A percentile compares a stretch with the other conserved stretches of the same genome.
Conservation (phyloP, 2,329 filamentous ascomycete genomes). For the Aspergillus calidoustus region DNA sequence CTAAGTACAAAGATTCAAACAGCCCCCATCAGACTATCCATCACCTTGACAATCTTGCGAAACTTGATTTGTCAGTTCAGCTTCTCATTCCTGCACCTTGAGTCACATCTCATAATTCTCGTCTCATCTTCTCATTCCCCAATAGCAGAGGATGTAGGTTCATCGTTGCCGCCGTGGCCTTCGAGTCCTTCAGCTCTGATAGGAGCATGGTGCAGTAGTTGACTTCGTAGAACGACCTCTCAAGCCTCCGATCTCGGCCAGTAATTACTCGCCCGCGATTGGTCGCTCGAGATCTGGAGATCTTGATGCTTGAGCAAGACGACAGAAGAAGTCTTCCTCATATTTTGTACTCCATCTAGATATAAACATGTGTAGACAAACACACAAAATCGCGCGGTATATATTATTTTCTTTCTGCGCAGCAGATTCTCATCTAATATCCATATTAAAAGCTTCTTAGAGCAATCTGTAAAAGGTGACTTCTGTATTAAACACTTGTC, state of each 20-base stretch:
- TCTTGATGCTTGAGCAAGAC: neutral
- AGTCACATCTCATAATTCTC: neutral
- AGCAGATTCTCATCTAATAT: too few relatives aligned
- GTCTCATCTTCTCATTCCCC: too few relatives aligned
- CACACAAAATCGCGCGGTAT: too few relatives aligned
- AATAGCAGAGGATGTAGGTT: neutral
- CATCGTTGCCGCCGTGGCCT: neutral
- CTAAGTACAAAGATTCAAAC: neutral
- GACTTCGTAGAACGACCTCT: neutral
- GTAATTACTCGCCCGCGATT: neutral
- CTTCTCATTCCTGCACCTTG: neutral
- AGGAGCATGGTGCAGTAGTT: too few relatives aligned
- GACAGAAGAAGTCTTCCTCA: neutral
- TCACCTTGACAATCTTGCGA: neutral
- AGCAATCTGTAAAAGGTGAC: too few relatives aligned
- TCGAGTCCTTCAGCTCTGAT: neutral
- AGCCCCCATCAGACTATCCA: neutral
- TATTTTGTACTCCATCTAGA: too few relatives aligned
- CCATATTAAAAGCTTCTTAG: too few relatives aligned
- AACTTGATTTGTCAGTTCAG: neutral
- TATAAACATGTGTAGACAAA: too few relatives aligned
- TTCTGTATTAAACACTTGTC: too few relatives aligned
- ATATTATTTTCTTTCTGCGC: too few relatives aligned
- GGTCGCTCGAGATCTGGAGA: too few relatives aligned
- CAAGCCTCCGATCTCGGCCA: neutral